Evolutionary conservation across 345 rosid species (phyloP).

Genomic region (Lumnitzera racemosa): DNA sequence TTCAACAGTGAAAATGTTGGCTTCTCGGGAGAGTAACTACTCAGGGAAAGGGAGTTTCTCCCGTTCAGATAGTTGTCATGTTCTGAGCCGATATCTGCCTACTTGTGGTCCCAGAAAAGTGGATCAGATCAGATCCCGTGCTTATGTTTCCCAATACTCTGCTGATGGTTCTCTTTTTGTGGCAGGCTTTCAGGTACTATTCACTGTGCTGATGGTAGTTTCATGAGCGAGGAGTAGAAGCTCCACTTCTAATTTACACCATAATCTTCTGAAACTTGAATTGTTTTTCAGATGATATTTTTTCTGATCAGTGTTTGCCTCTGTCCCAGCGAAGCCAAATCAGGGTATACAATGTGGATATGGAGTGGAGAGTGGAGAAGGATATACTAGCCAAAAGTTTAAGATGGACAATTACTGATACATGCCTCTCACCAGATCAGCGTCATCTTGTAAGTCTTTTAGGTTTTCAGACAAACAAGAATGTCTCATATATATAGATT

Average conservation of each 20-base stretch:
- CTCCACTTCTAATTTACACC: neutral
- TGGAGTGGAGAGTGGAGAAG: conserved; percentile 53
- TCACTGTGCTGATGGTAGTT: neutral
- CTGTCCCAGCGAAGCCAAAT: conserved; percentile 39
- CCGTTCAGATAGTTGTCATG: conserved; percentile 48
- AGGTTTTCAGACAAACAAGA: conserved; percentile 1
- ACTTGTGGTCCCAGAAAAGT: conserved; percentile 38
- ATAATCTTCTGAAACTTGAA: neutral
- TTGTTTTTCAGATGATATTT: neutral
- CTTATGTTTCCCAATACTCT: conserved; percentile 63
- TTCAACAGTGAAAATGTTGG: conserved; percentile 53
- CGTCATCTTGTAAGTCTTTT: conserved; percentile 40
- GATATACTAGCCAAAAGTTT: conserved; percentile 42
- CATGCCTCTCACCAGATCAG: conserved; percentile 58
- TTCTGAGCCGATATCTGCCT: conserved; percentile 53
- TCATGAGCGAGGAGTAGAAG: neutral
- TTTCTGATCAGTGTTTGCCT: neutral
- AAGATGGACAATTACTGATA: conserved; percentile 61
- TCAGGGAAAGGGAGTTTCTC: conserved; percentile 57
- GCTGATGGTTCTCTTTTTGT: conserved; percentile 54
- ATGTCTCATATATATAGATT: too few species aligned
- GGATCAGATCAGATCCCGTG: conserved; percentile 29
- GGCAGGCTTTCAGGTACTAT: conserved; percentile 54
- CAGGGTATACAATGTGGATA: conserved; percentile 54
- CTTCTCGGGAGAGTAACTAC: conserved; percentile 51